Evolutionary conservation across 2,329 filamentous ascomycete species (phyloP).

Genomic region (Claviceps sp.): DNA sequence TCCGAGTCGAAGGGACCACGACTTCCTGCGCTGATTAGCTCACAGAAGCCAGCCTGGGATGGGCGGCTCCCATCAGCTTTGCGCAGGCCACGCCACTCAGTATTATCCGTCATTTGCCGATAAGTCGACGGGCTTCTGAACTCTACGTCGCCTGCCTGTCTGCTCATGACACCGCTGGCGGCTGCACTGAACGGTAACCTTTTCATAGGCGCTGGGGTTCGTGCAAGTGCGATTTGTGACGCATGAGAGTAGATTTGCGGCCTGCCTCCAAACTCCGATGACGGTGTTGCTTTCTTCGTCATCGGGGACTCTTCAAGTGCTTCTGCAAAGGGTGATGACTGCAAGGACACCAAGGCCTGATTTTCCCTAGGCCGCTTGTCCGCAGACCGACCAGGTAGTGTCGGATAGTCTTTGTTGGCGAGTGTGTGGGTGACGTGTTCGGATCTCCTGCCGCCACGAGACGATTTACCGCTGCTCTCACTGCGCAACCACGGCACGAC

Average conservation of each 20-base stretch:
- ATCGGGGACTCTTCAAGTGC: not conserved
- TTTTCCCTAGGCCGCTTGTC: not conserved
- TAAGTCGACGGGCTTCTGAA: not conserved
- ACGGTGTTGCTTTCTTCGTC: not conserved
- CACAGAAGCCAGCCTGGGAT: not conserved
- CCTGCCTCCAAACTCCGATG: not conserved
- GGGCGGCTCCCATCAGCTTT: not conserved
- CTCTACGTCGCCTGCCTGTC: not conserved
- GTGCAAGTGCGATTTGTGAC: slow-evolving; percentile 2
- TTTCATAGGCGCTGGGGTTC: slow-evolving; percentile 1
- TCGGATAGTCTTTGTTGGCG: not conserved
- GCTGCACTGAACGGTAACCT: not conserved
- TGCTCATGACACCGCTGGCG: not conserved
- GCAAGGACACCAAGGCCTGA: too few relatives aligned
- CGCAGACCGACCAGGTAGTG: not conserved
- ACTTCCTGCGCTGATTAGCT: not conserved
- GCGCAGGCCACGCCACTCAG: not conserved
- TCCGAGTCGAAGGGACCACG: not conserved
- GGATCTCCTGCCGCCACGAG: not conserved
- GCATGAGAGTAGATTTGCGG: slow-evolving; percentile 1
- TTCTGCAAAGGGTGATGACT: not conserved
- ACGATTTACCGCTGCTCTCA: not conserved
- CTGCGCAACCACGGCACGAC: not conserved
- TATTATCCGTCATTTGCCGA: not conserved
- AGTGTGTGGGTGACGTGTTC: not conserved